Evolutionary conservation across 371 early-diverging fungal genomes (phyloP).

Genomic region (Saksenaea oblongispora): DNA sequence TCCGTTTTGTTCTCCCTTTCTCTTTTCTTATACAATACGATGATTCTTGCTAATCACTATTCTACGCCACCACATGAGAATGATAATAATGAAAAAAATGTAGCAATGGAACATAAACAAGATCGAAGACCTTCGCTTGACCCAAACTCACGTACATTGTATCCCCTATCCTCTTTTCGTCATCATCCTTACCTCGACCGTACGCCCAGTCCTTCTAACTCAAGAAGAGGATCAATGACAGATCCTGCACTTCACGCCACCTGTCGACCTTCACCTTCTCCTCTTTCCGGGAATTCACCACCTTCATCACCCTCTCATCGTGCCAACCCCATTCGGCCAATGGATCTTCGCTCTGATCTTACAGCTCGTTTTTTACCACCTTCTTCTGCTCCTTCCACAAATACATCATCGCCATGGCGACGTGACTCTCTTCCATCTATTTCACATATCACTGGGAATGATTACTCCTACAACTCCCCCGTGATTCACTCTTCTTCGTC

Average conservation of each 20-base stretch:
- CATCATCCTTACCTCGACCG: conserved; percentile 34
- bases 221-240: conserved; percentile 37
- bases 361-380: conserved; percentile 14
- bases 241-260: conserved; percentile 29
- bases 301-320: conserved; percentile 30
- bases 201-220: conserved; percentile 24
- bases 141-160: conserved; percentile 21
- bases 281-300: conserved; percentile 23
- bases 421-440: conserved; percentile 42
- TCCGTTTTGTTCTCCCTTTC: background rate
- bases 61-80: conserved; percentile 14
- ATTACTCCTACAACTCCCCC: background rate
- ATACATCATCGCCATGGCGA: conserved; percentile 23
- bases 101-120: conserved; percentile 1
- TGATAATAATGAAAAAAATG: background rate
- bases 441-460: conserved; percentile 27
- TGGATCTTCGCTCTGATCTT: conserved; percentile 26
- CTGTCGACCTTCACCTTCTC: conserved; percentile 15
- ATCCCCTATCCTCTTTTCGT: conserved; percentile 20
- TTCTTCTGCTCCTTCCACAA: conserved; percentile 13
- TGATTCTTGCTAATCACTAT: conserved; percentile 22
- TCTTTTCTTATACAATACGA: conserved; percentile 3
- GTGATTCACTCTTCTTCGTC: conserved; percentile 5
- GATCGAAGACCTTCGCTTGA: conserved; percentile 20
- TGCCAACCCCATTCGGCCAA: conserved; percentile 14